These are phyloP conservation scores for Solanum piurae DNA, from an alignment of 257 asterid species.

Conservation along the genomic window DNA sequence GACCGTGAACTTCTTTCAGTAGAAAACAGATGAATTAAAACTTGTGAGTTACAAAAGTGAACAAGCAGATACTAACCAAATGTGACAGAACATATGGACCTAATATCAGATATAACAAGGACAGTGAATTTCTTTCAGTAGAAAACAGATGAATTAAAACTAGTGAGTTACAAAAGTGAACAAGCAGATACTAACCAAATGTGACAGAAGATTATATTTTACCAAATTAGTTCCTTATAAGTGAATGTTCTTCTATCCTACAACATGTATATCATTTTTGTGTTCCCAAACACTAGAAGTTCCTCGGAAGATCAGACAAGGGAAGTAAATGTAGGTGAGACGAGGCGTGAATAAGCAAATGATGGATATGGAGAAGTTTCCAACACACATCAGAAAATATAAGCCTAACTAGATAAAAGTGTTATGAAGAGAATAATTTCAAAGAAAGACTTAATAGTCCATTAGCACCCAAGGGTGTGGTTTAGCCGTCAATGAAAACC, in stretches of 20 bases:
- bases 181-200: neutral
- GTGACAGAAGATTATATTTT: neutral
- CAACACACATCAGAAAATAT: neutral
- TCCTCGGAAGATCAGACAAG: neutral
- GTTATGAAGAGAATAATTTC: neutral
- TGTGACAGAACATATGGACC: neutral
- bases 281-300: neutral
- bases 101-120: neutral
- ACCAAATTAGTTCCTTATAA: neutral
- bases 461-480: neutral
- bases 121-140: neutral
- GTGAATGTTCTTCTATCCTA: neutral
- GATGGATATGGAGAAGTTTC: neutral
- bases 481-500: neutral
- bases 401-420: neutral
- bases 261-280: neutral
- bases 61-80: neutral
- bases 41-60: neutral
- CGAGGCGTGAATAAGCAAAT: neutral
- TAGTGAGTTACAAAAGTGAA: neutral
- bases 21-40: neutral
- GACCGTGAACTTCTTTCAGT: conserved; percentile 1
- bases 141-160: neutral
- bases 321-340: neutral
- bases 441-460: neutral